Percentiles rank a stretch among this genome's conserved stretches.
phyloP scores from a whole-genome alignment of 2,329 filamentous ascomycete genomes.

The Clarireedia hainanense region DNA sequence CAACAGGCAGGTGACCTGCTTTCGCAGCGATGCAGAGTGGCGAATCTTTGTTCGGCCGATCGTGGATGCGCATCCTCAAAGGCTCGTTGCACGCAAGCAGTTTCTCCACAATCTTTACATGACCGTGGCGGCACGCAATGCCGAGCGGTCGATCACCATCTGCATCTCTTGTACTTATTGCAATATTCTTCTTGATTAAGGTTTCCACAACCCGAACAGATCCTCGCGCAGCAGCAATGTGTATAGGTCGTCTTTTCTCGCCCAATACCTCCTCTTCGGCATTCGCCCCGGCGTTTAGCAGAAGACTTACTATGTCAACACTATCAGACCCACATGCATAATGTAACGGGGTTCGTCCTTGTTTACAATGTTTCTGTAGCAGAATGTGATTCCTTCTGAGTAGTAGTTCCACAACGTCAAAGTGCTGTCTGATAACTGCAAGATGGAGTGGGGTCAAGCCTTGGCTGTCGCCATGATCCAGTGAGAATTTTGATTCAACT shows the following conservation, averaged over 20 bases:
- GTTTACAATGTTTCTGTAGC: not conserved
- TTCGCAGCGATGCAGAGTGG: slow-evolving; percentile 11
- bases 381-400: not conserved
- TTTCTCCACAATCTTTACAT: slow-evolving; percentile 8
- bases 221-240: slow-evolving; percentile 8
- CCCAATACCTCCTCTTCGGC: slow-evolving; percentile 1
- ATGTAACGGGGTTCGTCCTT: slow-evolving; percentile 9
- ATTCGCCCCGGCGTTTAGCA: slow-evolving; percentile 7
- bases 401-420: slow-evolving; percentile 1
- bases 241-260: slow-evolving; percentile 7
- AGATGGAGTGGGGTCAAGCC: slow-evolving; percentile 9
- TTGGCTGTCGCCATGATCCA: slow-evolving; percentile 1
- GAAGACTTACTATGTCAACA: slow-evolving; percentile 8
- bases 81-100: slow-evolving; percentile 3
- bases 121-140: slow-evolving; percentile 9
- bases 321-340: slow-evolving; percentile 8
- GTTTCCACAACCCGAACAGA: not conserved
- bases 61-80: not conserved
- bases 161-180: not conserved
- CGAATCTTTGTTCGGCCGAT: slow-evolving; percentile 3
- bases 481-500: slow-evolving; percentile 1
- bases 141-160: slow-evolving; percentile 2
- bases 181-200: not conserved
- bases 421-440: slow-evolving; percentile 1
- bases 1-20: slow-evolving; percentile 7